Conservation (phyloP, 2,329 filamentous ascomycete species). For the Fusarium sororula region DNA sequence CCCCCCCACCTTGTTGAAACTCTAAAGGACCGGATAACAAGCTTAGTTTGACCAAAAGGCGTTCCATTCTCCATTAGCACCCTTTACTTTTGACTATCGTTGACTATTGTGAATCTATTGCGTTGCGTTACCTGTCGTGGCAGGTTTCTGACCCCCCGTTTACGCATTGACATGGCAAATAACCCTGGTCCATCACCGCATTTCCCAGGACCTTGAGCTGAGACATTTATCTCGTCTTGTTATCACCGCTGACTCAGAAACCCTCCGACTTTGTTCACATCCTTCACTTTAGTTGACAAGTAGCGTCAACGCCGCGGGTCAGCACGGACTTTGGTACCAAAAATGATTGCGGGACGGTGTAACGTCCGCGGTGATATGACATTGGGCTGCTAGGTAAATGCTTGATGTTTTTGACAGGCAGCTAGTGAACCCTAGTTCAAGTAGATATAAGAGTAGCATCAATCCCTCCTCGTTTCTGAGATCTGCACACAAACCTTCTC, state of each 20-base stretch:
- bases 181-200: background rate
- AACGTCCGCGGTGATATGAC: background rate
- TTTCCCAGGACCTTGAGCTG: background rate
- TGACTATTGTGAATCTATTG: background rate
- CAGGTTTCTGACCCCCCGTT: background rate
- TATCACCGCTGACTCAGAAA: background rate
- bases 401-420: background rate
- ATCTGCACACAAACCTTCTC: background rate
- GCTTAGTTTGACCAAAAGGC: background rate
- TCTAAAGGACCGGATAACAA: background rate
- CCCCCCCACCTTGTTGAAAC: background rate
- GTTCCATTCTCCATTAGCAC: background rate
- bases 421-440: background rate
- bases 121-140: background rate
- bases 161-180: background rate
- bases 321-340: background rate
- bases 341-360: background rate
- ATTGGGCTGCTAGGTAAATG: background rate
- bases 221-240: background rate
- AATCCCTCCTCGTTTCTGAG: background rate
- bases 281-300: background rate
- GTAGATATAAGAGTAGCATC: slow-evolving; percentile 4
- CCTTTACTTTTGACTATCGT: background rate
- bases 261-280: background rate
- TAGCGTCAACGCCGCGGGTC: slow-evolving; percentile 4